A percentile compares a stretch with the other conserved stretches of the same genome.
Conservation (phyloP, 768 basidiomycete species). For the Tricholoma sp. region DNA sequence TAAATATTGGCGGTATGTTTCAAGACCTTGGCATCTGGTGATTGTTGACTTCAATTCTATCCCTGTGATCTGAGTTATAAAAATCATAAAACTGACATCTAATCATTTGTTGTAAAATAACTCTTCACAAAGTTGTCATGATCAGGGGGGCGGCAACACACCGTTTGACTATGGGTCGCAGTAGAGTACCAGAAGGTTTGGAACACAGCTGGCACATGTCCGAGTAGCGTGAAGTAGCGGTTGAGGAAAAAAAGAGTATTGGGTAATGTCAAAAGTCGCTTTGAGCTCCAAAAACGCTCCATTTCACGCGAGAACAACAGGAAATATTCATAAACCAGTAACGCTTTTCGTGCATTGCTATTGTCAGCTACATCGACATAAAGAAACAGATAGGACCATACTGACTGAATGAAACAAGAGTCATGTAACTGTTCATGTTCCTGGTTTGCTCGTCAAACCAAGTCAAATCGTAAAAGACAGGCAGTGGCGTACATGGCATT, state of each 20-base stretch:
- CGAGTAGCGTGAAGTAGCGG: constrained; percentile 29
- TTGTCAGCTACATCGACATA: neutral
- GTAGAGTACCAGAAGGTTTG: constrained; percentile 20
- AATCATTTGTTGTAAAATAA: neutral
- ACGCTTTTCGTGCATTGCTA: constrained; percentile 5
- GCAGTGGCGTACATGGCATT: neutral
- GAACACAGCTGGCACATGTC: constrained; percentile 23
- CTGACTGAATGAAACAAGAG: constrained; percentile 1
- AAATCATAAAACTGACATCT: constrained; percentile 9
- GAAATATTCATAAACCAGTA: constrained; percentile 33
- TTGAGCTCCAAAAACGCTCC: constrained; percentile 29
- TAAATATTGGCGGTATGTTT: constrained; percentile 13
- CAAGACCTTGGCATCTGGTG: constrained; percentile 10
- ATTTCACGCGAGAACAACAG: constrained; percentile 33
- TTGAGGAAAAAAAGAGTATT: constrained; percentile 27
- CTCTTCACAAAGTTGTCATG: neutral
- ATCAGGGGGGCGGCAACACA: neutral
- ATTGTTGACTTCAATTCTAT: neutral
- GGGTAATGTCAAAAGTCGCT: constrained; percentile 16
- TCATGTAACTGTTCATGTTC: constrained; percentile 1
- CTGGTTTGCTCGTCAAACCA: neutral
- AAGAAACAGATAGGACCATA: neutral
- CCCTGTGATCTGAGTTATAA: neutral
- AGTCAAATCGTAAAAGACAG: neutral
- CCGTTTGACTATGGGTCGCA: constrained; percentile 8